Base-by-base conservation (phyloP, 106 monocot species). In the Chionographis japonica region DNA sequence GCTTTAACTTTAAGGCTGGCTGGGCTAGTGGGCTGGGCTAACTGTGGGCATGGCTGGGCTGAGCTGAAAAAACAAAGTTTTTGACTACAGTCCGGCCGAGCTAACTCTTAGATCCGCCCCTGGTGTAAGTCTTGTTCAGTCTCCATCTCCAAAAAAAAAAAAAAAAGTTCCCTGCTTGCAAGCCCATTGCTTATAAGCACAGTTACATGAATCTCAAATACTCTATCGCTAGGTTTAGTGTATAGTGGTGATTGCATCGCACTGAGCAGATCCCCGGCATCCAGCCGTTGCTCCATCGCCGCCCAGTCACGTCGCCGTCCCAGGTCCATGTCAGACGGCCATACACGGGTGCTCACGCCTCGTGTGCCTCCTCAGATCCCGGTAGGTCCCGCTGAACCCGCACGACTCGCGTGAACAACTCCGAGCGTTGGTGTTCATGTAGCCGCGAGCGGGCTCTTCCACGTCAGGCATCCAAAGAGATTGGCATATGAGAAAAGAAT, bases 401-500 rank as follows among this genome's bases (percentile, higher is more conserved):
- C 69, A 69, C 12, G 56, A 12, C 46, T 69, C 57, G 11, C 4
- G 7, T 18, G 69, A 57, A 16, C 69, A 69, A 18, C 12, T 58
- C 35, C 69, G 15, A 20, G 27, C 7, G 40, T 69, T 69, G 17
- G 41, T 2, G 12, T 69, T 69, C 69, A 69, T 69, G 58, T 43
- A 69, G 16, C 20, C 8, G 17, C 69, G 39, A 12, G 57, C 57
- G 10, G 14, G 15, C 39, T 58, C 57, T 0, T 56, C 14, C 14
- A 55, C 54, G 3, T 37, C 13, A 10, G 56, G 37, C 68, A 54
- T 14, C 14, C 1, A 40, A 40, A 13, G 2, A 27, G 27, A 27
- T 27, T 1, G 27, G 27, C 1, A 1, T 27, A 0, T 38, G 11
- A 3, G 15, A 4, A 7, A 37, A 53, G n/a, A n/a, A 4, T 58